Evolutionary conservation across 1,284 basidiomycete species (phyloP).

Genomic region (Ceraceosorus guamensis): DNA sequence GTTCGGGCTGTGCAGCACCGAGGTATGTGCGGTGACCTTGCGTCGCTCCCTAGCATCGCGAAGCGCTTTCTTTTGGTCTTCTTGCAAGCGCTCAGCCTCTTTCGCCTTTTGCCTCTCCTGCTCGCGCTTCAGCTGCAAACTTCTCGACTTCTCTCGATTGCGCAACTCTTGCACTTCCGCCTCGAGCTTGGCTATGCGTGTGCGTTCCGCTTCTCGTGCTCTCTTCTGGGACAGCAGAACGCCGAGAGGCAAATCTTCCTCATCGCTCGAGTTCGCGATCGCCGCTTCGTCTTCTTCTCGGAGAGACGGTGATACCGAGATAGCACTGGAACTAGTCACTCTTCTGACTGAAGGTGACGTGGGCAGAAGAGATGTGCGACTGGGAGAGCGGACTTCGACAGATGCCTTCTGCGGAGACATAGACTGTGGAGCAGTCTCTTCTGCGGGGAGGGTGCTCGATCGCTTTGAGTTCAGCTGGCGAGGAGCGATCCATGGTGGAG

Average conservation of each 20-base stretch:
- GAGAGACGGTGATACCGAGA: neutral
- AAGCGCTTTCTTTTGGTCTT: too few species aligned
- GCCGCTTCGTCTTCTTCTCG: neutral
- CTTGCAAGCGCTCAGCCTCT: neutral
- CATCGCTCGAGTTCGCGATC: slow-evolving; percentile 10
- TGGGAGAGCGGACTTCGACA: neutral
- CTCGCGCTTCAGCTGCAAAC: too few species aligned
- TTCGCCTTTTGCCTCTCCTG: neutral
- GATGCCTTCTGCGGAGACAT: neutral
- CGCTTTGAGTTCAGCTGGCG: neutral
- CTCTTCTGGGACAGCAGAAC: slow-evolving; percentile 20
- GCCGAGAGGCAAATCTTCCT: slow-evolving; percentile 30
- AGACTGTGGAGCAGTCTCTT: too few species aligned
- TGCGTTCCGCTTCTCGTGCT: slow-evolving; percentile 14
- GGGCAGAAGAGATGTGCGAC: neutral
- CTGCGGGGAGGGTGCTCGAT: neutral
- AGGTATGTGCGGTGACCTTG: too few species aligned
- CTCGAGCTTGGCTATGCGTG: slow-evolving; percentile 20
- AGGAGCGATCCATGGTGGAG: slow-evolving; percentile 25
- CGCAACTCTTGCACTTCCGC: slow-evolving; percentile 15
- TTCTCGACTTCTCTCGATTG: slow-evolving; percentile 16
- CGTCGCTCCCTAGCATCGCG: too few species aligned
- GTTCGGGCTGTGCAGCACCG: too few species aligned
- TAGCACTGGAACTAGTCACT: neutral
- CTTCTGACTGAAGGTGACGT: neutral